Evolutionary conservation across 2,329 filamentous ascomycete species (phyloP), one percentile per base, ranked within the genome.

Genomic region (Coleophoma eucalyptorum): DNA sequence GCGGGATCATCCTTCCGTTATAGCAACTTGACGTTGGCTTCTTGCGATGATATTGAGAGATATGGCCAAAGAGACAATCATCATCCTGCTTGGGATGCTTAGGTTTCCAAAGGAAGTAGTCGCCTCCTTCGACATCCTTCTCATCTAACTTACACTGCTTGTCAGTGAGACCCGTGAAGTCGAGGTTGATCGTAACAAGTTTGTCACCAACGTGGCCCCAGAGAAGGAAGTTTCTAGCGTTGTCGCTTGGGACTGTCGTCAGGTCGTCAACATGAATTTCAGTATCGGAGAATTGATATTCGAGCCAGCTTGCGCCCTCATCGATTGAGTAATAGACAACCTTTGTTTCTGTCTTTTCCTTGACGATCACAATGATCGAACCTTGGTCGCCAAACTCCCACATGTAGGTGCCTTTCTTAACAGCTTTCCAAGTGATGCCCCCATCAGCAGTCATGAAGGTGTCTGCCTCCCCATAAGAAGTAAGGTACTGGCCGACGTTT

Each of bases 301-400:
- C 80, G 18, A 74, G 71, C 94, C 94, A 99, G 1, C 76, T 87
- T 41, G 80, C 72, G 55, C 95, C 94, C 64, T 93, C 87, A 64
- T 99, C 87, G 11, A 85, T 74, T 15, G 89, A 87, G 71, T 94
- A 97, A 51, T 82, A 83, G 38, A 95, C 71, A 2, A 73, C 72
- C 48, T 89, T 86, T 4, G 87, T 90, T 47, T 81, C 76, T 48
- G 78, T 79, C 13, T 79, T 77, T 51, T 90, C 83, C 63, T 87
- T 81, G 19, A 93, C 91, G 45, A 99, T 86, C 40, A 96, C 90
- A 55, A 97, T 83, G 61, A 97, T 87, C 5, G 90, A 94, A 26
- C 94, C 94, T 67, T 96, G 90, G 62, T 99, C 95, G 52, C 94
- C 95, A 66, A 90, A 96, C 63, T 96, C 90, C 90, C 91, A 99